phyloP scores from a whole-genome alignment of 2,329 filamentous ascomycete genomes.

The Hymenoscyphus salicellus region DNA sequence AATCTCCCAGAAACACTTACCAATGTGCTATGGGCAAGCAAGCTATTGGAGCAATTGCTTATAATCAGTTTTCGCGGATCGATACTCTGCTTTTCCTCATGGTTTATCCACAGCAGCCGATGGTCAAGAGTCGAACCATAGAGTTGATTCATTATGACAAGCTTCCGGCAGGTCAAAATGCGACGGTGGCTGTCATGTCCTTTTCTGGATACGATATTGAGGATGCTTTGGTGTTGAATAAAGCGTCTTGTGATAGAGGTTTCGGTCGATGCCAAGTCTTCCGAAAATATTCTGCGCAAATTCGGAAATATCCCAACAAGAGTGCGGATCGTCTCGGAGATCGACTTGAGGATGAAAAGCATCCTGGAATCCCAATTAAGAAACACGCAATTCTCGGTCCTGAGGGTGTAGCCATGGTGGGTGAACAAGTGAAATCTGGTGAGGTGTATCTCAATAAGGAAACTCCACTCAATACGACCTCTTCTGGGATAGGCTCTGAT shows the following conservation, averaged over 20 bases:
- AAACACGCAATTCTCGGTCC: conserved; percentile 72
- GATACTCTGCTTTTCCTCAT: conserved; percentile 94
- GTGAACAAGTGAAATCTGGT: conserved; percentile 71
- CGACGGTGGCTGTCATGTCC: conserved; percentile 97
- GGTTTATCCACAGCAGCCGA: conserved; percentile 94
- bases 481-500: conserved; percentile 68
- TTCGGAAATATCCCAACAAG: conserved; percentile 87
- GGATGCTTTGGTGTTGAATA: conserved; percentile 94
- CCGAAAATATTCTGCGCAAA: conserved; percentile 82
- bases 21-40: conserved; percentile 99
- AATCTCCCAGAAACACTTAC: conserved; percentile 97
- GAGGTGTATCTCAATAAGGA: conserved; percentile 91
- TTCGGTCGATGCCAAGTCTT: conserved; percentile 98
- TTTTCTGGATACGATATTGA: conserved; percentile 99
- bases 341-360: conserved; percentile 48
- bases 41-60: conserved; percentile 96
- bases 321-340: conserved; percentile 65
- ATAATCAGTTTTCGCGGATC: conserved; percentile 96
- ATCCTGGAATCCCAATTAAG: conserved; percentile 59
- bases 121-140: conserved; percentile 96
- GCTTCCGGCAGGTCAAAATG: conserved; percentile 92
- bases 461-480: conserved; percentile 73
- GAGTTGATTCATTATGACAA: conserved; percentile 97
- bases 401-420: conserved; percentile 89
- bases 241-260: conserved; percentile 88